Evolutionary conservation across 2,329 filamentous ascomycete species (phyloP), one percentile per base, ranked within the genome.

Genomic region (Colletotrichum tropicicola): DNA sequence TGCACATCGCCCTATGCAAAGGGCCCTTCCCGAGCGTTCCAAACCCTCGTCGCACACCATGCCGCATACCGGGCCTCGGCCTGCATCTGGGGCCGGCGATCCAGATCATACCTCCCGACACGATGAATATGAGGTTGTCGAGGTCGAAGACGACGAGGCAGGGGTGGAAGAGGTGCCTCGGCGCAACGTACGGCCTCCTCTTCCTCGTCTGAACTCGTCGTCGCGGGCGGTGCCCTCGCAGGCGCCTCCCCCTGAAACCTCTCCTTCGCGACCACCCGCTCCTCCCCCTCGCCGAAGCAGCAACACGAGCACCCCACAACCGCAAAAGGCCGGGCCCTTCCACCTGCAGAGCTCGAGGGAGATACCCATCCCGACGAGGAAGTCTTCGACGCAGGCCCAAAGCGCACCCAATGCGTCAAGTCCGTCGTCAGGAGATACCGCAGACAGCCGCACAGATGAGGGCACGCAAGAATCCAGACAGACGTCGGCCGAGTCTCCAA

Each of bases 181-280:
- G 53, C 32, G 35, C 43, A 39, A 47, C 30, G 53, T 52, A 3
- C 32, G 57, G 32, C 65, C 47, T 21, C 54, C 59, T 41, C 37
- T 68, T 13, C 67, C 67, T 44, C 65, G 67, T 57, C 56, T 68
- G 43, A 68, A 61, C 25, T 68, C 67, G 9, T 62, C 64, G 49
- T 68, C 67, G 9, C 53, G 67, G 41, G 52, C 67, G 19, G 44
- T 65, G 45, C 28, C 64, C 21, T 67, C 56, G 27, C 43, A 47
- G 25, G 57, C 51, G 25, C 35, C 51, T 27, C 15, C 8, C 17
- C 17, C 51, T 47, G 62, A 62, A 62, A 62, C 62, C 28, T 30
- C 35, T 15, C 27, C 21, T 32, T 44, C 49, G 49, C 51, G 52
- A 43, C 37, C 39, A 15, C 32, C 32, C 32, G 32, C 32, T 17